Percentiles rank a stretch among this genome's conserved stretches.
phyloP scores from a whole-genome alignment of 768 basidiomycete genomes.

The Asterophora parasitica region DNA sequence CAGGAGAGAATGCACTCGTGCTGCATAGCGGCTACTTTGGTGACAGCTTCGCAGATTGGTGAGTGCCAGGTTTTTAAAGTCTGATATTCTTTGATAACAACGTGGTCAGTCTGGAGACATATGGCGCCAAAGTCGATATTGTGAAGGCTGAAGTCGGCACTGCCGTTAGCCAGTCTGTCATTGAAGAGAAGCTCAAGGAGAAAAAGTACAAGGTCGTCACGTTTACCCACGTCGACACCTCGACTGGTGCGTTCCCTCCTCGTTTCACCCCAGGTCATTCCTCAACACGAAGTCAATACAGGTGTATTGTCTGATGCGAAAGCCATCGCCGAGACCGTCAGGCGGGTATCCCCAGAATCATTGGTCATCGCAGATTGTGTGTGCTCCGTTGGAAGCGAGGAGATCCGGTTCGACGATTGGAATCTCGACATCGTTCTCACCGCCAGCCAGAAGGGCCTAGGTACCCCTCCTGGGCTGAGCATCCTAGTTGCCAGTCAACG shows the following conservation, averaged over 20 bases:
- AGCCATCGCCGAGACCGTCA: constrained; percentile 67
- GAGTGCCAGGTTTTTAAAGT: constrained; percentile 18
- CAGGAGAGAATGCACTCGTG: constrained; percentile 74
- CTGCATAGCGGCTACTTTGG: constrained; percentile 93
- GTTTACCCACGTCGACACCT: constrained; percentile 95
- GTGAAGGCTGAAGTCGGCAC: constrained; percentile 80
- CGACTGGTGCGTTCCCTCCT: constrained; percentile 50
- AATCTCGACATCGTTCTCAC: constrained; percentile 83
- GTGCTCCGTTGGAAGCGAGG: constrained; percentile 93
- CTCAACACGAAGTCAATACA: constrained; percentile 16
- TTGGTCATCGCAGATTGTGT: constrained; percentile 90
- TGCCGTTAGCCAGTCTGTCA: constrained; percentile 53
- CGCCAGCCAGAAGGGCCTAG: constrained; percentile 89
- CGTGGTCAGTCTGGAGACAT: constrained; percentile 63
- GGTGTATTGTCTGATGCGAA: constrained; percentile 86
- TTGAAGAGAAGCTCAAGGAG: constrained; percentile 65
- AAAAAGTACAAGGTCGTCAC: constrained; percentile 88
- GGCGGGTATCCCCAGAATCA: constrained; percentile 76
- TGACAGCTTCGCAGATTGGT: constrained; percentile 87
- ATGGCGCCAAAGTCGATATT: constrained; percentile 85
- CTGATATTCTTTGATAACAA: not conserved
- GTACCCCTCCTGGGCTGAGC: constrained; percentile 89
- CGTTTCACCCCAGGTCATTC: not conserved
- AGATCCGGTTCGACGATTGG: constrained; percentile 94
- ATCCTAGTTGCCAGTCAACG: constrained; percentile 77